Conservation (phyloP, 306 rosid species). For the Malus domestica region DNA sequence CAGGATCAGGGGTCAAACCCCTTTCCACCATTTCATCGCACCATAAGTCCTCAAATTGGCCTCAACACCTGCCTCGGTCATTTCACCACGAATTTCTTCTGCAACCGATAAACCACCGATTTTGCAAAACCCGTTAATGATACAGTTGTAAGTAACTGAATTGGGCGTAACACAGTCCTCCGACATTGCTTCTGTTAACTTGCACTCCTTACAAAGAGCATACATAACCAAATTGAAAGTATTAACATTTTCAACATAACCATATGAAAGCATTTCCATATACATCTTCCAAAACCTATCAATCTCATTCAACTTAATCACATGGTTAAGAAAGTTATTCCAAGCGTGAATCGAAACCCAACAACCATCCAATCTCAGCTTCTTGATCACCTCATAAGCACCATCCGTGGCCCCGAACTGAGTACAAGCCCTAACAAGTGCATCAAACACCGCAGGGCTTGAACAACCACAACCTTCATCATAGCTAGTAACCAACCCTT, state of each 20-base stretch:
- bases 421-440: constrained; percentile 50
- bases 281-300: constrained; percentile 47
- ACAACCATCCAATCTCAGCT: constrained; percentile 25
- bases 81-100: constrained; percentile 28
- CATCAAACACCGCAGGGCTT: constrained; percentile 42
- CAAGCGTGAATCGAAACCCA: constrained; percentile 52
- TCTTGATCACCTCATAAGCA: constrained; percentile 42
- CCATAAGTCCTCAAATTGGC: constrained; percentile 36
- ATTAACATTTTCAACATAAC: constrained; percentile 41
- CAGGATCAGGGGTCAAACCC: constrained; percentile 41
- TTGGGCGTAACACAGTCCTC: constrained; percentile 26
- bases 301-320: constrained; percentile 33
- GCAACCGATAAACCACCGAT: constrained; percentile 33
- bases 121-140: constrained; percentile 52
- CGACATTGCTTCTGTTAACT: constrained; percentile 39
- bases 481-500: constrained; percentile 32
- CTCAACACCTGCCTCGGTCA: constrained; percentile 34
- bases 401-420: constrained; percentile 33
- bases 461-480: constrained; percentile 20
- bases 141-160: constrained; percentile 44
- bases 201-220: constrained; percentile 47
- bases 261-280: constrained; percentile 41
- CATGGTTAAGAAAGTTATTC: constrained; percentile 48
- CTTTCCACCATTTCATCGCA: constrained; percentile 49
- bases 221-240: constrained; percentile 46